Percentiles rank a stretch among this genome's conserved stretches.
Conservation (phyloP, 2,329 filamentous ascomycete species). For the Harringtonia aguacate region DNA sequence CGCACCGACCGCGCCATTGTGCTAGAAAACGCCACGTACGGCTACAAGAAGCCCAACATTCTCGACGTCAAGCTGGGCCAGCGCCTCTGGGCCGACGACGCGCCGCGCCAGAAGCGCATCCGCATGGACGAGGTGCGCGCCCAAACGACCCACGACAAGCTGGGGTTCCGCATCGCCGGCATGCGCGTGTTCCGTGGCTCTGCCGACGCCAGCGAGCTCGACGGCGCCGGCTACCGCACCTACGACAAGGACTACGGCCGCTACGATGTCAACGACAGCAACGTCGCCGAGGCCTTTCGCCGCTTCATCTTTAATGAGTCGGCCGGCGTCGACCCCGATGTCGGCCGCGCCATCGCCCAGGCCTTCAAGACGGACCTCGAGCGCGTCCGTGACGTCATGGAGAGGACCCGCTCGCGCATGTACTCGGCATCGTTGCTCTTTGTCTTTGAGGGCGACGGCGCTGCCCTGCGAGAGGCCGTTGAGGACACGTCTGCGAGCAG, state of each 20-base stretch:
- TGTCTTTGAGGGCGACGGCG: conserved; percentile 53
- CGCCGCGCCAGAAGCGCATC: conserved; percentile 44
- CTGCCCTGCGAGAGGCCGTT: conserved; percentile 39
- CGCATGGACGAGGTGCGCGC: conserved; percentile 49
- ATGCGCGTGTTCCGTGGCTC: conserved; percentile 54
- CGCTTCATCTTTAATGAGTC: conserved; percentile 47
- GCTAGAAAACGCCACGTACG: conserved; percentile 71
- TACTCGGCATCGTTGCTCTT: conserved; percentile 53
- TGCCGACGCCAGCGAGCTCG: conserved; percentile 28
- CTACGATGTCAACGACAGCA: conserved; percentile 37
- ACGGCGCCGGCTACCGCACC: conserved; percentile 44
- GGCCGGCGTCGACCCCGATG: conserved; percentile 47
- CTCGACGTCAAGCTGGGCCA: conserved; percentile 87
- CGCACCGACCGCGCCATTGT: conserved; percentile 72
- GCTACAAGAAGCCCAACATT: conserved; percentile 78
- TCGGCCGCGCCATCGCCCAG: conserved; percentile 43
- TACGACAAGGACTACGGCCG: conserved; percentile 56
- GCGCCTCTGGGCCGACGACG: conserved; percentile 73
- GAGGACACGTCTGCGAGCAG: conserved; percentile 27
- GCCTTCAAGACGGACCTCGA: conserved; percentile 43
- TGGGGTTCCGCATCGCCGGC: conserved; percentile 54
- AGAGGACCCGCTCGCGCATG: conserved; percentile 49
- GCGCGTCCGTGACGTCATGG: conserved; percentile 41
- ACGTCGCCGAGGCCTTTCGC: conserved; percentile 42
- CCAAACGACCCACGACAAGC: conserved; percentile 47